Evolutionary conservation across 2,329 filamentous ascomycete species (phyloP), one percentile per base, ranked within the genome.

Genomic region (Samsoniella hepiali): DNA sequence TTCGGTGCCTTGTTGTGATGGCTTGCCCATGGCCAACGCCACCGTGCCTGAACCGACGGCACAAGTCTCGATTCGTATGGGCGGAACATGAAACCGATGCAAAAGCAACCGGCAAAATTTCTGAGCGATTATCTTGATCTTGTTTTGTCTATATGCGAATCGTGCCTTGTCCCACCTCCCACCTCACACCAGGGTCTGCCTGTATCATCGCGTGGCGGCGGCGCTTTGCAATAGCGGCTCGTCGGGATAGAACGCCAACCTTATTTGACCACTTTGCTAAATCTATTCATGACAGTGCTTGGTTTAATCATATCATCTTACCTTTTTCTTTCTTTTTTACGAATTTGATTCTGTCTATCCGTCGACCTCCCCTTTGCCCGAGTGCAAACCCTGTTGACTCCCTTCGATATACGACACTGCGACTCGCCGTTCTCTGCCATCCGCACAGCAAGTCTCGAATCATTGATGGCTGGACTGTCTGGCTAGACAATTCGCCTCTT

Each of bases 401-500:
- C 22, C 38, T 15, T 22, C 22, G 36, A 51, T 15, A n/a, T 36
- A 53, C 58, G 49, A 34, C 32, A 36, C 9, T 29, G 53, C 58
- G 58, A 53, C 38, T 22, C 47, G 27, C 34, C 49, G n/a, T 11
- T 45, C 3, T 15, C 32, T 36, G 10, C 29, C 34, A 31, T 2
- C n/a, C 22, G 15, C n/a, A n/a, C n/a, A 44, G 34, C 8, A 45
- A 27, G 32, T n/a, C 40, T 58, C 53, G 57, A 53, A 54, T 64
- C 34, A 60, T 75, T 73, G 71, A 77, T 77, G 75, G 75, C 74
- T 70, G 64, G 64, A 66, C 68, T 58, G 63, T 67, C 65, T 64
- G 64, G 69, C 58, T 74, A 69, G 69, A 68, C 63, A 63, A 50
- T 36, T 34, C 55, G 49, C 55, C 44, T 63, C 29, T 31, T 57